Percentiles rank a stretch among this genome's conserved stretches.
phyloP scores from a whole-genome alignment of 2,329 filamentous ascomycete genomes.

The Arachnomyces sp. region DNA sequence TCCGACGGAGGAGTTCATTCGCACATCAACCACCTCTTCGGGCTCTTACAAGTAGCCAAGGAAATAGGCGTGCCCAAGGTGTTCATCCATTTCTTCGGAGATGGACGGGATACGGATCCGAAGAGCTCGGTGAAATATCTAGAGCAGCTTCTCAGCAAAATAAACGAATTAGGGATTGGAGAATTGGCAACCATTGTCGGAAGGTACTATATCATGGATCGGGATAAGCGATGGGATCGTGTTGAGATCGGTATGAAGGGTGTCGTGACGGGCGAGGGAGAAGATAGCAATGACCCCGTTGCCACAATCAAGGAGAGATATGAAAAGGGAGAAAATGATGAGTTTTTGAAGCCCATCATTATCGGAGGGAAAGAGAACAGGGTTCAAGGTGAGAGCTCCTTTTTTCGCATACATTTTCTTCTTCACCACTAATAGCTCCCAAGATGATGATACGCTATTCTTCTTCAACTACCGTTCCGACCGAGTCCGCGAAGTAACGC shows the following conservation, averaged over 20 bases:
- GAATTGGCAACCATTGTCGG: slow-evolving; percentile 90
- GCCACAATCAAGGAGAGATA: slow-evolving; percentile 83
- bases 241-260: slow-evolving; percentile 85
- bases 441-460: slow-evolving; percentile 89
- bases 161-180: slow-evolving; percentile 76
- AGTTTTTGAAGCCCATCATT: slow-evolving; percentile 98
- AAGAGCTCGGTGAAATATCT: slow-evolving; percentile 87
- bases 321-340: slow-evolving; percentile 79
- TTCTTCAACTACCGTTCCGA: slow-evolving; percentile 99
- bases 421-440: slow-evolving; percentile 14
- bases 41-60: slow-evolving; percentile 83
- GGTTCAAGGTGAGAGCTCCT: slow-evolving; percentile 60
- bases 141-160: slow-evolving; percentile 72
- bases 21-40: slow-evolving; percentile 88
- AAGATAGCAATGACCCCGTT: slow-evolving; percentile 75
- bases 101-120: slow-evolving; percentile 95
- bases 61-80: slow-evolving; percentile 79
- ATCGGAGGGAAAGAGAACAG: slow-evolving; percentile 78
- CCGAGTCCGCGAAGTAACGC: slow-evolving; percentile 90
- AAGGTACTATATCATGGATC: slow-evolving; percentile 98
- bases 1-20: slow-evolving; percentile 95
- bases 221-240: slow-evolving; percentile 98
- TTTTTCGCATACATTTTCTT: neutral
- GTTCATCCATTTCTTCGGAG: slow-evolving; percentile 98
- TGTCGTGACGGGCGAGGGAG: slow-evolving; percentile 76